Evolutionary conservation across 1,284 basidiomycete species (phyloP).

Genomic region (Rhodotorula sp.): DNA sequence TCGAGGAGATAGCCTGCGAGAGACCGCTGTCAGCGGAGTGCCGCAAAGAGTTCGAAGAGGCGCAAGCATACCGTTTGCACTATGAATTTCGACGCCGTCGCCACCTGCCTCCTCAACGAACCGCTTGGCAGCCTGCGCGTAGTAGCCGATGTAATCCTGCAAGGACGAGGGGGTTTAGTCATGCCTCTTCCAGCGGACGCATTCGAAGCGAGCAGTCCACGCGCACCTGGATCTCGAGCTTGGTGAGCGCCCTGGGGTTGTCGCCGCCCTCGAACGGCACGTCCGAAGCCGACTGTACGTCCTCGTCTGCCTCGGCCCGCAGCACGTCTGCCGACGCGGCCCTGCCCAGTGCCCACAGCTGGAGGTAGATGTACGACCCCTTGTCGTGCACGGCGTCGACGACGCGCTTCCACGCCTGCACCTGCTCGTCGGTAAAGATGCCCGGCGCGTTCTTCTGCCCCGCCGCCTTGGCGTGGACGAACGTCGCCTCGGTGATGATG

Average conservation of each 20-base stretch:
- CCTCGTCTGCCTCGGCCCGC: slow-evolving; percentile 42
- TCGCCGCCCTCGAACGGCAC: slow-evolving; percentile 53
- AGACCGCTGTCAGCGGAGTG: not conserved
- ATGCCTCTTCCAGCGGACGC: no score
- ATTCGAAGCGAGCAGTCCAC: not conserved
- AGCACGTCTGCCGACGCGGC: slow-evolving; percentile 49
- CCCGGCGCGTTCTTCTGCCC: slow-evolving; percentile 49
- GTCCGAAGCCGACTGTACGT: slow-evolving; percentile 53
- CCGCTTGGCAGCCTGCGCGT: slow-evolving; percentile 57
- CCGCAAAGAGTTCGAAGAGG: slow-evolving; percentile 34
- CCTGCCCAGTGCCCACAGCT: slow-evolving; percentile 60
- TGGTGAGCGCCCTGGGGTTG: slow-evolving; percentile 41
- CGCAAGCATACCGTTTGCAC: slow-evolving; percentile 36
- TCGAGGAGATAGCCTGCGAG: slow-evolving; percentile 56
- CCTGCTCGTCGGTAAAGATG: slow-evolving; percentile 57
- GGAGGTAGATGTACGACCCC: slow-evolving; percentile 56
- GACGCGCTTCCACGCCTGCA: slow-evolving; percentile 57
- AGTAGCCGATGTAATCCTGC: slow-evolving; percentile 54
- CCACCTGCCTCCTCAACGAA: slow-evolving; percentile 63
- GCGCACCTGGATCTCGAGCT: slow-evolving; percentile 43
- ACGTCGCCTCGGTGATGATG: slow-evolving; percentile 58
- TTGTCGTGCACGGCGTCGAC: slow-evolving; percentile 55
- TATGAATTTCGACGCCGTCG: slow-evolving; percentile 67
- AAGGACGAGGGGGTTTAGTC: no score
- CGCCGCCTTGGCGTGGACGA: slow-evolving; percentile 49